phyloP scores from a whole-genome alignment of 2,329 filamentous ascomycete genomes.

The Ceratocystis eucalypticola region DNA sequence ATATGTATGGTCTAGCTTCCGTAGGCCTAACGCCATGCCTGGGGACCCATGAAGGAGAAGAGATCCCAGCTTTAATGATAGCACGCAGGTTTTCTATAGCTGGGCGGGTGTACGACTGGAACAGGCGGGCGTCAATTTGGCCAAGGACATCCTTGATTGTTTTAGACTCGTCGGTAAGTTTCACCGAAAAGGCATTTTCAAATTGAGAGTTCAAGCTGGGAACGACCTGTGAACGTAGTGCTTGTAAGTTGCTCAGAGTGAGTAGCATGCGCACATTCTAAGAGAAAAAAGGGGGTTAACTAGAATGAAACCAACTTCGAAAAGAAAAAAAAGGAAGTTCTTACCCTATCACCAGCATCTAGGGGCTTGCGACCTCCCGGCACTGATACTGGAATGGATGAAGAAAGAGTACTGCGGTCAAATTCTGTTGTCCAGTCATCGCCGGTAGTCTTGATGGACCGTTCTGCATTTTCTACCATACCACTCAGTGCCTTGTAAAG shows the following conservation, averaged over 20 bases:
- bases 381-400: constrained; percentile 20
- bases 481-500: constrained; percentile 88
- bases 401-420: constrained; percentile 24
- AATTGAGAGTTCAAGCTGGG: constrained; percentile 85
- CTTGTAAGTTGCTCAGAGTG: constrained; percentile 81
- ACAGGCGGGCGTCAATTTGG: constrained; percentile 82
- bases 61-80: constrained; percentile 62
- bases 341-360: constrained; percentile 43
- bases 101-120: constrained; percentile 80
- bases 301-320: background rate
- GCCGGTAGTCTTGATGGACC: constrained; percentile 49
- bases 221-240: constrained; percentile 67
- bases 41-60: constrained; percentile 58
- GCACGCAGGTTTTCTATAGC: constrained; percentile 52
- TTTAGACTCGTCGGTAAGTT: constrained; percentile 83
- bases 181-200: constrained; percentile 85
- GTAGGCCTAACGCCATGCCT: constrained; percentile 43
- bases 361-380: constrained; percentile 32
- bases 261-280: constrained; percentile 87
- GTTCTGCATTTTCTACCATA: constrained; percentile 93
- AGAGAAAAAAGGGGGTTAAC: background rate
- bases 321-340: constrained; percentile 22
- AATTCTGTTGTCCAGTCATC: constrained; percentile 44
- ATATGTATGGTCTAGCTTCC: constrained; percentile 77
- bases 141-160: constrained; percentile 80